Conservation (phyloP, 116 monocot species). For the Trichopus zeylanicus region DNA sequence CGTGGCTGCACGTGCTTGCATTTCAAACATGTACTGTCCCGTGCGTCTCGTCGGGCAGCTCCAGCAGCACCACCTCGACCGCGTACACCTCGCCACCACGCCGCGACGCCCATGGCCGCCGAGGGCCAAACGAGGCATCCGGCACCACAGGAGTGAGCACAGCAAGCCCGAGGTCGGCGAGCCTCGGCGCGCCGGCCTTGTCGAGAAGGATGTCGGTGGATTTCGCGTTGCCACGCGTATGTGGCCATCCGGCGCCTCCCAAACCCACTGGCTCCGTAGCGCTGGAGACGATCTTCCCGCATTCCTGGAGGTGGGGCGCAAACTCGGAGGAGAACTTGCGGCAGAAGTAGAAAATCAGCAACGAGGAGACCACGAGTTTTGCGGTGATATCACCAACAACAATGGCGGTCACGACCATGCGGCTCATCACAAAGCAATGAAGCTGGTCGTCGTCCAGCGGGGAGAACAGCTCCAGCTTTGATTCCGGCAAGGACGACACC, state of each 20-base stretch:
- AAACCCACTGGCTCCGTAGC: conserved; percentile 37
- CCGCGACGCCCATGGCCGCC: conserved; percentile 33
- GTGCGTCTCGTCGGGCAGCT: conserved; percentile 62
- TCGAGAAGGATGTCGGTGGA: conserved; percentile 78
- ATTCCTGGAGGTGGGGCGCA: conserved; percentile 38
- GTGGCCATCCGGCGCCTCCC: conserved; percentile 76
- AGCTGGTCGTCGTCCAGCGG: not conserved
- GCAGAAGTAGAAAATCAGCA: conserved; percentile 89
- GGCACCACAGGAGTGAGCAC: conserved; percentile 37
- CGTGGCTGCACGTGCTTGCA: no score
- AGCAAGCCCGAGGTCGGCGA: conserved; percentile 52
- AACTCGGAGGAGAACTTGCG: conserved; percentile 35
- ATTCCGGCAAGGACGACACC: conserved; percentile 36
- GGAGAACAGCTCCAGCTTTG: conserved; percentile 31
- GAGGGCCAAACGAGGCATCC: conserved; percentile 15
- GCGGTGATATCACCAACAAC: conserved; percentile 67
- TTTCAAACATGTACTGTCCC: conserved; percentile 11
- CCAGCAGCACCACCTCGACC: conserved; percentile 74
- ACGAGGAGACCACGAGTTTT: conserved; percentile 42
- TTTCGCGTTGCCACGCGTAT: conserved; percentile 71
- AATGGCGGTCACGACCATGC: conserved; percentile 46
- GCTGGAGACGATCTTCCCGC: conserved; percentile 86
- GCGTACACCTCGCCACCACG: conserved; percentile 70
- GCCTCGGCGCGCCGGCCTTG: conserved; percentile 40
- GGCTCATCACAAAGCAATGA: conserved; percentile 40